Conservation (phyloP, 805 yeast genomes). For the Candida takata region DNA sequence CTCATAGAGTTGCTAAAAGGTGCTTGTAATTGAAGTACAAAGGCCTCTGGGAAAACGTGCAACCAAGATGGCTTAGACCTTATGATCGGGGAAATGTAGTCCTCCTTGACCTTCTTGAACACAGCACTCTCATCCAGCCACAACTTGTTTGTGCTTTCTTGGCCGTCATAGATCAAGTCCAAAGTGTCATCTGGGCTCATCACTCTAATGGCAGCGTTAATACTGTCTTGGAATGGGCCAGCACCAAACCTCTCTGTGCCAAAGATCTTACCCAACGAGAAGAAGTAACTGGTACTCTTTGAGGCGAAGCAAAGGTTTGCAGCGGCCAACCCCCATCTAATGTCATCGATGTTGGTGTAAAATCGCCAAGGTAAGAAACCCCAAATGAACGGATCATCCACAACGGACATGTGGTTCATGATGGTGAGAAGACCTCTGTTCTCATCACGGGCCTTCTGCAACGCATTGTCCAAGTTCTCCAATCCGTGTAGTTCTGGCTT, state of each 20-base stretch:
- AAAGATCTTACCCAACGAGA: conserved; percentile 83
- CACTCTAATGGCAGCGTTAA: conserved; percentile 80
- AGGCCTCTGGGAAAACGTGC: conserved; percentile 93
- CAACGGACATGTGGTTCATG: conserved; percentile 88
- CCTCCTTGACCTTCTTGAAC: conserved; percentile 16
- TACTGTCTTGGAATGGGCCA: conserved; percentile 87
- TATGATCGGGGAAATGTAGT: conserved; percentile 47
- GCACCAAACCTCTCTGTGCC: conserved; percentile 83
- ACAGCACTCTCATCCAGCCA: conserved; percentile 15
- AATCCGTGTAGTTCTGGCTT: conserved; percentile 55
- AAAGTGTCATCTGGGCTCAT: conserved; percentile 68
- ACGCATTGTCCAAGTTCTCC: conserved; percentile 57
- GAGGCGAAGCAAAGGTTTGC: conserved; percentile 78
- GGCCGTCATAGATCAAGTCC: conserved; percentile 33
- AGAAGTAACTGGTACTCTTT: conserved; percentile 46
- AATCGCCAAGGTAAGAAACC: conserved; percentile 73
- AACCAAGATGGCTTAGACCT: conserved; percentile 77
- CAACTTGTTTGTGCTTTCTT: conserved; percentile 7
- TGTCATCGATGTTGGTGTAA: conserved; percentile 52
- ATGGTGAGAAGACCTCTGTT: conserved; percentile 74
- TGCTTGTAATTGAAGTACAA: conserved; percentile 75
- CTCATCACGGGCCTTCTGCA: conserved; percentile 55
- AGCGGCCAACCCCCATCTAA: conserved; percentile 95
- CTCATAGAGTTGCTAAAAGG: conserved; percentile 86
- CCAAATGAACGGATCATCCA: conserved; percentile 90